Conservation (phyloP, 164 flowering plant species). For the Dillenia suffruticosa region DNA sequence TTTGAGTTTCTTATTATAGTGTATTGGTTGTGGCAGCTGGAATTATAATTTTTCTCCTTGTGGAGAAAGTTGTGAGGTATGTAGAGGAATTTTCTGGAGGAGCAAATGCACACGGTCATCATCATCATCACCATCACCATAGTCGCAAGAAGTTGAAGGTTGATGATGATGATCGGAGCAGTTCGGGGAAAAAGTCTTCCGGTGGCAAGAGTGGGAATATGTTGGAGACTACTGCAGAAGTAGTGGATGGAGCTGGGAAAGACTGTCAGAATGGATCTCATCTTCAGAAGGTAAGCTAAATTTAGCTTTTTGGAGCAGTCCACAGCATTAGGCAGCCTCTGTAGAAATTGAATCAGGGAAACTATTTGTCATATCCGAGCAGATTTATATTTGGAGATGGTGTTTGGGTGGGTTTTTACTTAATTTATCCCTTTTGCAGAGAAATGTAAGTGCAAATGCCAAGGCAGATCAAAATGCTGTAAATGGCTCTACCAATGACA, state of each 20-base stretch:
- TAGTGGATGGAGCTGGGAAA: constrained; percentile 24
- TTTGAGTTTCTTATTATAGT: constrained; percentile 14
- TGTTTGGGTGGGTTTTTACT: too few relatives aligned
- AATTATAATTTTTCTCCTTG: constrained; percentile 83
- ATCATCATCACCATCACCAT: constrained; percentile 77
- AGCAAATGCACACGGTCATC: constrained; percentile 39
- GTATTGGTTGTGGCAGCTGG: constrained; percentile 65
- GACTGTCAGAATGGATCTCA: constrained; percentile 15
- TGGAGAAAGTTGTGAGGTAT: constrained; percentile 92
- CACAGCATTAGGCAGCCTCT: too few relatives aligned
- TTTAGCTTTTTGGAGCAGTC: too few relatives aligned
- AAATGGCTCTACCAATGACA: constrained; percentile 12
- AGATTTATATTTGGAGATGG: too few relatives aligned
- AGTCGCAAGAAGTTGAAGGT: constrained; percentile 44
- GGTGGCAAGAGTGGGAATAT: constrained; percentile 17
- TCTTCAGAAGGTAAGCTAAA: constrained; percentile 54
- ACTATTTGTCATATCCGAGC: too few relatives aligned
- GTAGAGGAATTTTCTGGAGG: constrained; percentile 73
- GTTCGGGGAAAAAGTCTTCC: constrained; percentile 14
- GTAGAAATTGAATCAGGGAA: too few relatives aligned
- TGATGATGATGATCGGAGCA: constrained; percentile 29
- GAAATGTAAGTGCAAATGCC: constrained; percentile 30
- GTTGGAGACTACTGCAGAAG: constrained; percentile 15
- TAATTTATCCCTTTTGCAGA: constrained; percentile 38
- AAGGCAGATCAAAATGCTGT: constrained; percentile 26